These are phyloP conservation scores for Metschnikowia hibisci DNA, from an alignment of 805 yeast species.

Conservation along the genomic window DNA sequence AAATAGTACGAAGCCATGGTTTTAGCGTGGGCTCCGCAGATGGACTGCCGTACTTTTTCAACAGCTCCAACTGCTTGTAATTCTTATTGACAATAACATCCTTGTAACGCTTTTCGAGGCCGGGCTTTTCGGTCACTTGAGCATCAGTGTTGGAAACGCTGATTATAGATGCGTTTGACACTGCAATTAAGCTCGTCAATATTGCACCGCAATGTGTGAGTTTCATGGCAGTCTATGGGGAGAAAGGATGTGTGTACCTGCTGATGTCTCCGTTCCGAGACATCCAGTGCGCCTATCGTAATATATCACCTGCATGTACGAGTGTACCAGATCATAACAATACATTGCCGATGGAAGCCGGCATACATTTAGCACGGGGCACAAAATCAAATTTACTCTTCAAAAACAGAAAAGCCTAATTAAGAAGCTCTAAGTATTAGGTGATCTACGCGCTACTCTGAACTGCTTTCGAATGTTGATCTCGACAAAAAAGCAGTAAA, in stretches of 20 bases:
- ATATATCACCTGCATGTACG: conserved; percentile 2
- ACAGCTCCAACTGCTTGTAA: conserved; percentile 25
- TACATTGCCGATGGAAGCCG: neutral
- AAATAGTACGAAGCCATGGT: conserved; percentile 75
- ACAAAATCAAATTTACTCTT: neutral
- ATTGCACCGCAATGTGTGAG: neutral
- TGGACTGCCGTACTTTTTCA: conserved; percentile 16
- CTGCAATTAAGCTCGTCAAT: neutral
- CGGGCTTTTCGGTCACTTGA: conserved; percentile 11
- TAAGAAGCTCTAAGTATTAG: neutral
- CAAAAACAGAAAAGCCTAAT: neutral
- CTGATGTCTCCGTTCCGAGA: conserved; percentile 2
- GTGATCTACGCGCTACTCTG: neutral
- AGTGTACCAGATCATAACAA: neutral
- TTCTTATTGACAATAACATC: conserved; percentile 29
- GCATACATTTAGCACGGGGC: neutral
- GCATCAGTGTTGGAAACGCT: conserved; percentile 15
- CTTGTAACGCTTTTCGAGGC: conserved; percentile 27
- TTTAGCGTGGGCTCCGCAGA: conserved; percentile 32
- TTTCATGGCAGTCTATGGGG: neutral
- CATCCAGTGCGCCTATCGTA: neutral
- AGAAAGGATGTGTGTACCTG: neutral
- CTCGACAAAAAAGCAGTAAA: conserved; percentile 15
- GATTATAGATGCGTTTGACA: conserved; percentile 4
- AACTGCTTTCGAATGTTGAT: neutral